Evolutionary conservation across 306 rosid genomes (phyloP).

Genomic region (Quercus ilex): DNA sequence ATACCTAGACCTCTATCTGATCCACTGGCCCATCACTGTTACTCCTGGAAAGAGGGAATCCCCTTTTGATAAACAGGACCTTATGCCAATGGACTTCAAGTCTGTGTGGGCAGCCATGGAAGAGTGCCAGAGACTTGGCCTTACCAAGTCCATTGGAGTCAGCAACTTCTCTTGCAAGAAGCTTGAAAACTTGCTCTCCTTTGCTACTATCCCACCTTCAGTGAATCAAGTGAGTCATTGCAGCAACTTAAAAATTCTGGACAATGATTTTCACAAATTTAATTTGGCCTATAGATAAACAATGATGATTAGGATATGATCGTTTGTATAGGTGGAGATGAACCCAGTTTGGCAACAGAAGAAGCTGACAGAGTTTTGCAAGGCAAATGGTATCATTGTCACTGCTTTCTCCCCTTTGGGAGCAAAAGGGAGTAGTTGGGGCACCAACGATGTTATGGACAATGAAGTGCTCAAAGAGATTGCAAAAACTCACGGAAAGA

Average conservation of each 20-base stretch:
- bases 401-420: slow-evolving; percentile 14
- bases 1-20: slow-evolving; percentile 2
- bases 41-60: neutral
- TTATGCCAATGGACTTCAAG: neutral
- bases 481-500: neutral
- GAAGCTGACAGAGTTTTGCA: slow-evolving; percentile 1
- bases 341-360: slow-evolving; percentile 7
- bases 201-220: neutral
- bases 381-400: neutral
- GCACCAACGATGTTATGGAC: slow-evolving; percentile 1
- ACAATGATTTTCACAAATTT: neutral
- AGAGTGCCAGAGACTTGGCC: slow-evolving; percentile 9
- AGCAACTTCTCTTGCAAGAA: slow-evolving; percentile 8
- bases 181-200: slow-evolving; percentile 3
- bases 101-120: slow-evolving; percentile 16
- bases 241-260: neutral
- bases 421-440: neutral
- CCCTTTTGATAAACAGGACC: neutral
- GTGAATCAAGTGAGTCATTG: slow-evolving; percentile 8
- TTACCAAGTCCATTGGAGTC: slow-evolving; percentile 2
- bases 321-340: slow-evolving; percentile 1
- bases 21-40: neutral
- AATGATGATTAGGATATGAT: neutral
- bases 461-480: slow-evolving; percentile 1
- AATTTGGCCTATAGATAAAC: neutral